Evolutionary conservation across 805 yeast genomes (phyloP), one percentile per base, ranked within the genome.

Genomic region (Isabelozyma gotoi): DNA sequence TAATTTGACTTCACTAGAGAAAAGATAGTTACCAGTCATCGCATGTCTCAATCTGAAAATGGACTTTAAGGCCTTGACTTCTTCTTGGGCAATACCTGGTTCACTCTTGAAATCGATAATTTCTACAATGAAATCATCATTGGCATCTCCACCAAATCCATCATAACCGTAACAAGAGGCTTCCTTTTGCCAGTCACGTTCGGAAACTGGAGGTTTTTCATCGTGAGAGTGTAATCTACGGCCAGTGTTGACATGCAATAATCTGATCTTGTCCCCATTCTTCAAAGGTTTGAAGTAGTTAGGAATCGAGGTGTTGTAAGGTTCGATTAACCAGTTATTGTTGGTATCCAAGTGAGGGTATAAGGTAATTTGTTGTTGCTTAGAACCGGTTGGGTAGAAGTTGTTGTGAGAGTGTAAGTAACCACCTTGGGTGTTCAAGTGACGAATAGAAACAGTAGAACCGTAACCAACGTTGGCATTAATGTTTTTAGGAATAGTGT

Each of bases 161-260:
- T 82, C 84, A 55, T 60, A 82, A 17, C 96, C 96, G 60, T 87
- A 87, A 65, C 83, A 74, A 3, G 89, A 77, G 15, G 76, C 88
- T 69, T 87, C 96, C 63, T 84, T 85, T 68, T 85, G 91, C 94
- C 94, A 87, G 56, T 87, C 96, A 46, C 75, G 69, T 58, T 81
- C 85, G 44, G 84, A 72, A 15, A 85, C 88, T 14, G 92, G 88
- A 19, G 91, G 82, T 63, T 86, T 83, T 55, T 84, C 84, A 60
- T 87, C 94, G 59, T 87, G 95, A 7, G 94, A 82, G 65, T 87
- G 95, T 58, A 87, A 74, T 73, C 94, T 79, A 59, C 86, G 68
- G 40, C 74, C 71, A 18, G 90, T 77, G 39, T 60, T 53, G 10
- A 66, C 58, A 62, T 87, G 95, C 50, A 63, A 66, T 58, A 87